Base-by-base conservation (phyloP, 2,329 filamentous ascomycete genomes). In the Fusarium sp. region DNA sequence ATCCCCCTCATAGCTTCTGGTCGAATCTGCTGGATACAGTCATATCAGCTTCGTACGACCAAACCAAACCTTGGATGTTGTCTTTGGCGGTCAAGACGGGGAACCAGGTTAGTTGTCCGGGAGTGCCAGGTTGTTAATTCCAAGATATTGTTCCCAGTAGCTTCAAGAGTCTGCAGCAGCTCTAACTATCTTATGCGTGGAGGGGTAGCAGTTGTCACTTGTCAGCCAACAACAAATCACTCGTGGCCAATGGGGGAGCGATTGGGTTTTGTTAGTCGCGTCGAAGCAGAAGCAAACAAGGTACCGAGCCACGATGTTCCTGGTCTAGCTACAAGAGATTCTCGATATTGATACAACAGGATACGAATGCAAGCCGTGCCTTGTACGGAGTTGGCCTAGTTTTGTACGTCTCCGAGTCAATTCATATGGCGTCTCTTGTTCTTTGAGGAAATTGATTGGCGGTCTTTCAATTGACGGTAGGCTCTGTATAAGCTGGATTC, bases 161-260 rank as follows among this genome's bases (percentile, higher is more conserved):
- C 37, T 62, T 68, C 38, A 39, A 46, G 35, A 69, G 25, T 38
- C 25, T 70, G 37, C 54, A 44, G 37, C 57, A 44, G 60, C 31
- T 67, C 66, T 63, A 29, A 44, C 41, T 25, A 44, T 44, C 21
- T n/a, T 25, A 14, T n/a, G 23, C 31, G 41, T 33, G 35, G 27
- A 45, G 42, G 46, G 54, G 38, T 48, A 54, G 37, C n/a, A 41
- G 31, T 41, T 33, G 44, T 46, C n/a, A 46, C 44, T 46, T 29
- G 23, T 29, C 44, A 68, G 55, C 61, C 68, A 66, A 73, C 69
- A 66, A 73, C 67, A 73, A 73, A 70, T 69, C 60, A 73, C 70
- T 55, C 70, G 68, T 38, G 41, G 58, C 33, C 45, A 66, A 60
- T 46, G 21, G 44, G 60, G 5, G 25, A 73, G 49, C 45, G 68